These are phyloP conservation scores for Cystobasidium tubakii DNA, from an alignment of 768 basidiomycete species.

Conservation along the genomic window DNA sequence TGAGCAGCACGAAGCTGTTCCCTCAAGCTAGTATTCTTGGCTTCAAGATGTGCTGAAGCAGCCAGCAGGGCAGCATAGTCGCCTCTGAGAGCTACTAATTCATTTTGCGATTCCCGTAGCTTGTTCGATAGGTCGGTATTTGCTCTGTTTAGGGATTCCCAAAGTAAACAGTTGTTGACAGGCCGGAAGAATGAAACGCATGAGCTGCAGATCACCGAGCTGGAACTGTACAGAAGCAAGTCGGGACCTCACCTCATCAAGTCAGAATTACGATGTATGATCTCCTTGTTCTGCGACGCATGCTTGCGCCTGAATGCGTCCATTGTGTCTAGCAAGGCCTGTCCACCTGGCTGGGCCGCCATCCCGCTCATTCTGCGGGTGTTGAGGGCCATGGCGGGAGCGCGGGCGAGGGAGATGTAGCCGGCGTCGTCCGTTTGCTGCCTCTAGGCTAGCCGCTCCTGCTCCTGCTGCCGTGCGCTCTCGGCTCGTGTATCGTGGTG, in stretches of 20 bases:
- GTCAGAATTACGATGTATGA: slow-evolving; percentile 45
- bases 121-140: slow-evolving; percentile 41
- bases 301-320: slow-evolving; percentile 46
- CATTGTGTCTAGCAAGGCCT: slow-evolving; percentile 40
- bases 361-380: slow-evolving; percentile 36
- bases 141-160: slow-evolving; percentile 33
- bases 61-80: slow-evolving; percentile 41
- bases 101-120: slow-evolving; percentile 36
- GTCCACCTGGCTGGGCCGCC: slow-evolving; percentile 22
- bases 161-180: not conserved
- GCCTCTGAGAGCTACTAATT: slow-evolving; percentile 40
- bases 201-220: too few relatives aligned
- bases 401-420: not conserved
- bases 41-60: slow-evolving; percentile 37
- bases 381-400: slow-evolving; percentile 22
- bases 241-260: slow-evolving; percentile 40
- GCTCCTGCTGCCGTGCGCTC: too few relatives aligned
- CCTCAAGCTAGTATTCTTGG: slow-evolving; percentile 28
- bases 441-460: too few relatives aligned
- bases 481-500: too few relatives aligned
- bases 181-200: not conserved
- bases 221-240: not conserved
- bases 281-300: slow-evolving; percentile 46
- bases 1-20: slow-evolving; percentile 27
- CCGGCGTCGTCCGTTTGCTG: too few relatives aligned